These are phyloP conservation scores for Colletotrichum lini DNA, from an alignment of 2,329 filamentous ascomycete genomes.

Conservation along the genomic window DNA sequence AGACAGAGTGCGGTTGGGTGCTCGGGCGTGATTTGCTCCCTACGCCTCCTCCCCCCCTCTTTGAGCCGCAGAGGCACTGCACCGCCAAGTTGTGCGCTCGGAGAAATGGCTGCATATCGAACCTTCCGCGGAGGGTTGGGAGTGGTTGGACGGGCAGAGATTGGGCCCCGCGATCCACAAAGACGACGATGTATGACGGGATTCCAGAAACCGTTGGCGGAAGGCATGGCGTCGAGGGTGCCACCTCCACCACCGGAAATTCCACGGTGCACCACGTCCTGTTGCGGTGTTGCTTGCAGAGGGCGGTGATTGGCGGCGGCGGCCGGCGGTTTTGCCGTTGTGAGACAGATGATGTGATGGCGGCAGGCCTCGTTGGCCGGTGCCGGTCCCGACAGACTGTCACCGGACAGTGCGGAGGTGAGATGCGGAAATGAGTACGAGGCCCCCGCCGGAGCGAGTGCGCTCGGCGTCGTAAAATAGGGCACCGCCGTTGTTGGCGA, in stretches of 20 bases:
- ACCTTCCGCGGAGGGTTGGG: constrained; percentile 1
- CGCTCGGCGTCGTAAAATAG: background rate
- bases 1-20: background rate
- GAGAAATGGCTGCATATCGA: constrained; percentile 35
- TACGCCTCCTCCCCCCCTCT: background rate
- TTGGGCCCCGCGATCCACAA: background rate
- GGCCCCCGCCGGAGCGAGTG: background rate
- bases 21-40: background rate
- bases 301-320: constrained; percentile 21
- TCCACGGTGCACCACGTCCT: constrained; percentile 10
- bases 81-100: constrained; percentile 21
- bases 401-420: constrained; percentile 25
- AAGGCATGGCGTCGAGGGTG: constrained; percentile 13
- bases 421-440: constrained; percentile 15
- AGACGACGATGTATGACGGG: background rate
- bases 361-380: constrained; percentile 11
- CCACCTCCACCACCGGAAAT: constrained; percentile 17
- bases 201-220: background rate
- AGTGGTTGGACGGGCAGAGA: background rate
- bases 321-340: constrained; percentile 24
- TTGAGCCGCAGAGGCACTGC: constrained; percentile 19
- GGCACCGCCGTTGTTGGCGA: constrained; percentile 12
- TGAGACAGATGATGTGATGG: constrained; percentile 21
- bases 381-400: constrained; percentile 26
- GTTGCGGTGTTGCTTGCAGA: constrained; percentile 23